These are phyloP conservation scores for Rhytidiadelphus loreus DNA, from an alignment of 225 moss, liverwort and hornwort genomes.

Conservation along the genomic window DNA sequence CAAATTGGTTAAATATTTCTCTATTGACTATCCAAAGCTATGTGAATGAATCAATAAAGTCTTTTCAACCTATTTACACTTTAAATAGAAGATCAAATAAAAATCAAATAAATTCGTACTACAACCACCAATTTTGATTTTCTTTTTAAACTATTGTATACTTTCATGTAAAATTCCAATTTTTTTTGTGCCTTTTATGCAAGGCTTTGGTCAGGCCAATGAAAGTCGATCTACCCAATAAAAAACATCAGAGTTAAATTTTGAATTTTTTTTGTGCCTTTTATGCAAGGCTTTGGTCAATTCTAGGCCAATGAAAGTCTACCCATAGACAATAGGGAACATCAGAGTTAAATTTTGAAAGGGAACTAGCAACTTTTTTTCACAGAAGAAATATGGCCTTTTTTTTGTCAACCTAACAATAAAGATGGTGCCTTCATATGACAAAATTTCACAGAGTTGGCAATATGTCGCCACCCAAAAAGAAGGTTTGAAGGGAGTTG, in stretches of 20 bases:
- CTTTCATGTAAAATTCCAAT: background rate
- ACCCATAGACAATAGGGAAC: background rate
- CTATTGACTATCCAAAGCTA: background rate
- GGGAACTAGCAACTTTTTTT: too few species aligned
- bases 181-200: background rate
- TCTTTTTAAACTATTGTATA: background rate
- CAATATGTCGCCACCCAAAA: too few species aligned
- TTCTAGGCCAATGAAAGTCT: background rate
- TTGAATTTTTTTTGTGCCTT: background rate
- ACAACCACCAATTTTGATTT: background rate
- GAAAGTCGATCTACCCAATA: background rate
- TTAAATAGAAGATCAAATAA: background rate
- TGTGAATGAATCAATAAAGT: background rate
- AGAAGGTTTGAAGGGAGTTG: too few species aligned
- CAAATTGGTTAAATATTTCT: background rate
- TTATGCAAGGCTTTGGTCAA: background rate
- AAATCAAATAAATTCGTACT: background rate
- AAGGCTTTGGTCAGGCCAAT: background rate
- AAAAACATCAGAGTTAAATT: background rate
- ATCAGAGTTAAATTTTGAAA: background rate
- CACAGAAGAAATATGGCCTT: too few species aligned
- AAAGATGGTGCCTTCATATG: too few species aligned
- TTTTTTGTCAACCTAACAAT: too few species aligned
- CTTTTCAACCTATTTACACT: background rate
- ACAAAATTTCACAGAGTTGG: too few species aligned